Percentiles rank a stretch among this genome's conserved stretches.
Conservation (phyloP, 805 yeast species). For the Metschnikowia anglica region DNA sequence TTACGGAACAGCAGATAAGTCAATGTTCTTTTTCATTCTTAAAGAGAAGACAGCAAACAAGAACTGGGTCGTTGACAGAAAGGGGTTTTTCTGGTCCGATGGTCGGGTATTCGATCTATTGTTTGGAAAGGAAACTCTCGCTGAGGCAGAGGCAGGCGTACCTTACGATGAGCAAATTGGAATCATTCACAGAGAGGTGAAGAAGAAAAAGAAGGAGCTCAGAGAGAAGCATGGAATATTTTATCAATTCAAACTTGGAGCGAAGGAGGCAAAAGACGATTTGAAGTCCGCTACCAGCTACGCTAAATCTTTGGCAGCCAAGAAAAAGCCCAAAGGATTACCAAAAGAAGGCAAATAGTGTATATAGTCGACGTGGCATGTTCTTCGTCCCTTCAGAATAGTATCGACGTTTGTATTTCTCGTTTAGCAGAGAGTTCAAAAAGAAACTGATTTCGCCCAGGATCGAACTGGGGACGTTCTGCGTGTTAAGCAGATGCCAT, state of each 20-base stretch:
- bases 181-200: slow-evolving; percentile 46
- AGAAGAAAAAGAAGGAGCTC: slow-evolving; percentile 50
- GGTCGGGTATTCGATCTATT: slow-evolving; percentile 79
- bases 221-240: slow-evolving; percentile 57
- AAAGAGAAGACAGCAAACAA: slow-evolving; percentile 50
- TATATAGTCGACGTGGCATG: slow-evolving; percentile 11
- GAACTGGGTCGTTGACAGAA: slow-evolving; percentile 80
- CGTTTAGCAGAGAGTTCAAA: too few species aligned
- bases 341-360: slow-evolving; percentile 17
- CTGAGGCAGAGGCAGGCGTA: slow-evolving; percentile 70
- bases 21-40: slow-evolving; percentile 70
- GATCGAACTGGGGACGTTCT: slow-evolving; percentile 99
- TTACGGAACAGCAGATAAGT: slow-evolving; percentile 76
- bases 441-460: slow-evolving; percentile 89
- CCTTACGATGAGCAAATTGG: slow-evolving; percentile 60
- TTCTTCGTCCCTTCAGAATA: too few species aligned
- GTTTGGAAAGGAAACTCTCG: slow-evolving; percentile 78
- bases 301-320: slow-evolving; percentile 18
- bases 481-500: slow-evolving; percentile 99
- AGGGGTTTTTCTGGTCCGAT: slow-evolving; percentile 92
- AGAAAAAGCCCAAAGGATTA: slow-evolving; percentile 13
- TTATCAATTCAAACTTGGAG: slow-evolving; percentile 52
- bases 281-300: slow-evolving; percentile 24
- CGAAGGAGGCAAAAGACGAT: slow-evolving; percentile 34
- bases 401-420: too few species aligned